Base-by-base conservation (phyloP, 768 basidiomycete genomes). In the Pholiota microspora region DNA sequence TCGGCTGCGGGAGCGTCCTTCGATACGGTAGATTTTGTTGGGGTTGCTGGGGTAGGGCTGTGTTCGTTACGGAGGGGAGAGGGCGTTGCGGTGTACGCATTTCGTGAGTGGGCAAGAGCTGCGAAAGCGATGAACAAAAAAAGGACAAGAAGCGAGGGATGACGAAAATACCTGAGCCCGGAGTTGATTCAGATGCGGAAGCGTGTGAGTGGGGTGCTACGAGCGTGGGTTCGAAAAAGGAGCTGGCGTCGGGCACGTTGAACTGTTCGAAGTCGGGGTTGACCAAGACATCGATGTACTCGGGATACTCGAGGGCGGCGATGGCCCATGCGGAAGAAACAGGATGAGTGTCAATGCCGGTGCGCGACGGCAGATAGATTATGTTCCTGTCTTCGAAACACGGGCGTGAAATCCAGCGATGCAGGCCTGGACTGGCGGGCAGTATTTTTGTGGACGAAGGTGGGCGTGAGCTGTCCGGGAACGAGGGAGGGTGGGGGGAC, bases 301-400 rank as follows among this genome's bases (percentile, higher is more conserved):
- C 80, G 4, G 88, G 87, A 62, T 81, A 88, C 62, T 90, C 89
- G 53, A 92, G 75, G 42, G 83, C 83, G 40, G 88, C 84, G 42
- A 91, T 84, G 29, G 83, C 86, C 18, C 81, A 67, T 27, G 74
- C 67, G 21, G 76, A 66, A 28, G 73, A 62, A 44, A 88, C 76
- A 15, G 71, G 75, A 15, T 68, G 66, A 31, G 73, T 56, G 16
- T 72, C 63, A 32, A 78, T 66, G 10, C 67, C 73, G 15, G 64
- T 71, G 8, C 70, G 65, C 21, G 69, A 64, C 3, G 75, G 73
- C 10, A 78, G 67, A 73, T 84, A 87, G 3, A 88, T 72, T 24
- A 73, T 69, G 58, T 80, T 71, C 28, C 88, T 76, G 53, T 92
- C 88, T 68, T 92, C 89, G 66, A 89, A 91, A 64, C 86, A 86